Evolutionary conservation across 805 yeast species (phyloP), one percentile per base, ranked within the genome.

Genomic region (Cyberlindnera mycetangii): DNA sequence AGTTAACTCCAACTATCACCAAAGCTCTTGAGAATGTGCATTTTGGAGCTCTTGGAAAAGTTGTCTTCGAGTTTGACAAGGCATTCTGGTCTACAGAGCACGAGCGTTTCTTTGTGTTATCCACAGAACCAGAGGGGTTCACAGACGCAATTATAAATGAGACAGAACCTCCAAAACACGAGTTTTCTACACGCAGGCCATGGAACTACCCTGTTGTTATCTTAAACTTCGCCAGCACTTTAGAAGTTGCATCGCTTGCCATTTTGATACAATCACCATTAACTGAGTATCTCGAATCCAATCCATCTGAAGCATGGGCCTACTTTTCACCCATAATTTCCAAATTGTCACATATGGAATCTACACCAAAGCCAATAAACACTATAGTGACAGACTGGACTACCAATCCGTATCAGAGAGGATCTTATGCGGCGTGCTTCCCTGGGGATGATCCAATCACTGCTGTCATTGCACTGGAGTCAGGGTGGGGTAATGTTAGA

Each of bases 361-460:
- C 54, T 53, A 64, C 45, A 0, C 76, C 76, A 5, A 42, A 47
- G 1, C 79, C 73, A 37, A 59, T 42, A 4, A 73, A 72, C 41
- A 60, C 70, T 0, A 64, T 81, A 0, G 73, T 75, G 2, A 76
- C 92, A 0, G 68, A 79, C 21, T 92, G 98, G 98, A 83, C 95
- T 1, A 59, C 61, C 2, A 95, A 90, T 53, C 88, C 89, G 1
- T 87, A 73, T 57, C 74, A 87, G 3, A 66, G 85, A 44, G 98
- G 98, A 3, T 81, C 96, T 1, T 92, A 88, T 62, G 74, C 87
- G 10, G 89, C 90, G 0, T 75, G 87, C 44, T 62, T 68, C 30
- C 79, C 83, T 0, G 82, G 81, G 7, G 85, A 85, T 60, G 88
- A 83, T 54, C 88, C 95, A 0, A 68, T 77, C 9, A 83, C 77